Evolutionary conservation across 31 red algal genomes (phyloP).

Genomic region (Porphyra umbilicalis): DNA sequence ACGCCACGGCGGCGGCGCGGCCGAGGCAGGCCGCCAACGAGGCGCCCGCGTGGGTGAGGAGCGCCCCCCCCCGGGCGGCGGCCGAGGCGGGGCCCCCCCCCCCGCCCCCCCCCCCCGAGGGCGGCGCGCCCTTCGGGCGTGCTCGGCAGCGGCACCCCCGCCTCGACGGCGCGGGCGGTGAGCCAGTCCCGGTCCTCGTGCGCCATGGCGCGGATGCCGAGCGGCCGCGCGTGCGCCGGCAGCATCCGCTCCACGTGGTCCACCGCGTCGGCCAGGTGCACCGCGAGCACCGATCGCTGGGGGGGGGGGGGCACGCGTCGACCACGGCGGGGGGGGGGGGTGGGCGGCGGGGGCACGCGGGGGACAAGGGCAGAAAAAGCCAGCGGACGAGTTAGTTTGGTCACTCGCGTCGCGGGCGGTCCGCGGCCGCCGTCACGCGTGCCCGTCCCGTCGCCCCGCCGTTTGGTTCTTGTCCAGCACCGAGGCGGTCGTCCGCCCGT

Average conservation of each 20-base stretch:
- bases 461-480: no score
- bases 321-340: neutral
- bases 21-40: neutral
- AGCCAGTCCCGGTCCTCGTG: neutral
- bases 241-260: neutral
- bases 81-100: neutral
- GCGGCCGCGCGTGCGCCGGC: neutral
- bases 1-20: neutral
- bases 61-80: neutral
- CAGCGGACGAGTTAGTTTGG: no score
- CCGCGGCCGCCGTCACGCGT: no score
- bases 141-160: neutral
- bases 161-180: neutral
- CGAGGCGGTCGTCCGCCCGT: no score
- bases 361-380: no score
- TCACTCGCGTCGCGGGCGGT: no score
- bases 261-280: neutral
- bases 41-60: neutral
- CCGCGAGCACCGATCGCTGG: neutral
- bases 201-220: neutral
- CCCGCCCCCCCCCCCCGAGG: no score
- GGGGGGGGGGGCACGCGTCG: no score
- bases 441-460: no score
- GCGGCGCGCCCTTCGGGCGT: no score
- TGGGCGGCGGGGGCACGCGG: no score